Percentiles rank a stretch among this genome's conserved stretches.
phyloP scores from a whole-genome alignment of 805 yeast species.

The Lachancea lanzarotensis region DNA sequence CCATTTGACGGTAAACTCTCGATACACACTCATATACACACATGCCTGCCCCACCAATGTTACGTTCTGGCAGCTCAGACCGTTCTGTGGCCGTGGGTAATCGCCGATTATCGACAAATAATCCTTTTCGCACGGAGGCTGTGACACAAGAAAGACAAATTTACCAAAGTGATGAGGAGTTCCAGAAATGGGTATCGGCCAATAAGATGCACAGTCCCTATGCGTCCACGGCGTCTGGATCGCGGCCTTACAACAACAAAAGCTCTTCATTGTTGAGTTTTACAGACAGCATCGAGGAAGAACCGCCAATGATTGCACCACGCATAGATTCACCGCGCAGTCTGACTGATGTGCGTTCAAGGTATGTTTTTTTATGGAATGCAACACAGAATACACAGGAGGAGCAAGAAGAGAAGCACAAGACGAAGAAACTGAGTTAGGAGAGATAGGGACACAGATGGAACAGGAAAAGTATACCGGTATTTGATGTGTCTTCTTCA shows the following conservation, averaged over 20 bases:
- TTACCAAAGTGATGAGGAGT: conserved; percentile 34
- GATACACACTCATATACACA: neutral
- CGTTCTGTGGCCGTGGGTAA: conserved; percentile 2
- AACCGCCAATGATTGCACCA: neutral
- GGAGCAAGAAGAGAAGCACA: neutral
- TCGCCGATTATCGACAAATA: conserved; percentile 53
- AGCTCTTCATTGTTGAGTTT: conserved; percentile 36
- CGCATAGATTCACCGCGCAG: conserved; percentile 1
- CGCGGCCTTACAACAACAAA: conserved; percentile 21
- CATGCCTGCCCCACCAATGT: neutral
- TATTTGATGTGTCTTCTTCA: too few relatives aligned
- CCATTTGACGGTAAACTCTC: neutral
- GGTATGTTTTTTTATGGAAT: neutral
- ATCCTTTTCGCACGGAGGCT: conserved; percentile 60
- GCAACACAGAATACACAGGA: too few relatives aligned
- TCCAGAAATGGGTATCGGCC: conserved; percentile 50
- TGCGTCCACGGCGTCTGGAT: neutral
- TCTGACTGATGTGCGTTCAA: neutral
- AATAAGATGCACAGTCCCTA: conserved; percentile 14
- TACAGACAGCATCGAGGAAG: conserved; percentile 38
- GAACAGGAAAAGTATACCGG: too few relatives aligned
- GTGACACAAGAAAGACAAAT: conserved; percentile 24
- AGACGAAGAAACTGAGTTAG: neutral
- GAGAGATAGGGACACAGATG: too few relatives aligned
- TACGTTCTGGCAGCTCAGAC: neutral